Percentiles rank a stretch among this genome's conserved stretches.
These are phyloP conservation scores for Penicillium crustosum DNA, from an alignment of 2,329 filamentous ascomycete genomes.

Conservation along the genomic window DNA sequence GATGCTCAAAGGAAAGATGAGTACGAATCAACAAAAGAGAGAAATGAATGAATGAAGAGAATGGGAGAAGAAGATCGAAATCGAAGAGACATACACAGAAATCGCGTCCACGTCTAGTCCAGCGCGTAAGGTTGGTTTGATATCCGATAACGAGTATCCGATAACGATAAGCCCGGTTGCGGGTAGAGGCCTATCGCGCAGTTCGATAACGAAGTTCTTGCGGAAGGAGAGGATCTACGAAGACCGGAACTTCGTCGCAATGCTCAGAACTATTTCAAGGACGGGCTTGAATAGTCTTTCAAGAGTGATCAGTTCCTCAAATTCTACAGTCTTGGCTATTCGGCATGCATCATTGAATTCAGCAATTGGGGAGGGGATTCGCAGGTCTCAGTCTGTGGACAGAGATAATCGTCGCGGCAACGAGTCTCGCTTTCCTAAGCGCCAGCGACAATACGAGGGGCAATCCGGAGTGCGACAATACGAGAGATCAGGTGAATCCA, in stretches of 20 bases:
- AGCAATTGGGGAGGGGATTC: slow-evolving; percentile 68
- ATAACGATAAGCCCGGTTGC: slow-evolving; percentile 6
- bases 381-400: slow-evolving; percentile 40
- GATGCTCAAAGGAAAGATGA: not conserved
- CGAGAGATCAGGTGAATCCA: not conserved
- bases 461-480: slow-evolving; percentile 1
- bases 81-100: not conserved
- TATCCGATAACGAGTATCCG: slow-evolving; percentile 4
- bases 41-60: not conserved
- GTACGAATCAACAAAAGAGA: not conserved
- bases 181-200: not conserved
- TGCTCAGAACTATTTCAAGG: slow-evolving; percentile 12
- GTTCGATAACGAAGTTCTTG: slow-evolving; percentile 1
- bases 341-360: slow-evolving; percentile 62
- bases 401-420: slow-evolving; percentile 10
- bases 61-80: not conserved
- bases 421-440: not conserved
- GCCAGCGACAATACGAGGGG: slow-evolving; percentile 1
- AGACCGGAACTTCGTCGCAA: slow-evolving; percentile 1
- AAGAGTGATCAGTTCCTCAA: not conserved
- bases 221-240: not conserved
- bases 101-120: not conserved
- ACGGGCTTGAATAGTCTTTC: not conserved
- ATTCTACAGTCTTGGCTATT: slow-evolving; percentile 18
- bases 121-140: not conserved